Percentiles rank a stretch among this genome's conserved stretches.
phyloP scores from a whole-genome alignment of 2,329 filamentous ascomycete genomes.

The Sordariomycetes sp. region DNA sequence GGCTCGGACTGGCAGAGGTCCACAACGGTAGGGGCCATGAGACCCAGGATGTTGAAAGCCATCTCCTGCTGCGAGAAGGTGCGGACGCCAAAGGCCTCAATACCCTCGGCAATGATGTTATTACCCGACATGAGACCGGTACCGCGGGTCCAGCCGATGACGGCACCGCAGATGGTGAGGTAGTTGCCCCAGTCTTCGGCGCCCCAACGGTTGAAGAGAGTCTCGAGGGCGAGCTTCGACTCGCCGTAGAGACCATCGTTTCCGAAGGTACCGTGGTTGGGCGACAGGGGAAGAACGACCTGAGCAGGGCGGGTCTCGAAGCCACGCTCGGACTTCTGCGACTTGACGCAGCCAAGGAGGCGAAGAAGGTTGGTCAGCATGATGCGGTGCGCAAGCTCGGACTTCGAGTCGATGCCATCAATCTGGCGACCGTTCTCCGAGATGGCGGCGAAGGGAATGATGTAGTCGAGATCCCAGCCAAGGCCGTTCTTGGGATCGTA shows the following conservation, averaged over 20 bases:
- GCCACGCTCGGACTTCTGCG: slow-evolving; percentile 73
- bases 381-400: slow-evolving; percentile 93
- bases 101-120: slow-evolving; percentile 93
- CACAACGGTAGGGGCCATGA: slow-evolving; percentile 89
- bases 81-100: slow-evolving; percentile 91
- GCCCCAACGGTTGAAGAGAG: slow-evolving; percentile 96
- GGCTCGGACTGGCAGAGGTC: slow-evolving; percentile 93
- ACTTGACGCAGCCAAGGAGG: slow-evolving; percentile 80
- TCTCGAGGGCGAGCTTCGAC: slow-evolving; percentile 93
- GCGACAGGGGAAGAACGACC: slow-evolving; percentile 88
- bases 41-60: slow-evolving; percentile 94
- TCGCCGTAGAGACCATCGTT: slow-evolving; percentile 97
- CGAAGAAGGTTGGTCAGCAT: slow-evolving; percentile 97
- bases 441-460: slow-evolving; percentile 94
- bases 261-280: slow-evolving; percentile 97
- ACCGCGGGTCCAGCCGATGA: slow-evolving; percentile 98
- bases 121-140: slow-evolving; percentile 97
- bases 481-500: slow-evolving; percentile 94
- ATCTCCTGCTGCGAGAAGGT: slow-evolving; percentile 99
- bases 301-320: slow-evolving; percentile 95
- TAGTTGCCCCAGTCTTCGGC: slow-evolving; percentile 96
- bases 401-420: slow-evolving; percentile 91
- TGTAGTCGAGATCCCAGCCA: slow-evolving; percentile 94
- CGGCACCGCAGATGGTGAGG: slow-evolving; percentile 93
- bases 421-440: slow-evolving; percentile 97